Evolutionary conservation across 176 grass and related monocot species (phyloP).

Genomic region (Typha latifolia): DNA sequence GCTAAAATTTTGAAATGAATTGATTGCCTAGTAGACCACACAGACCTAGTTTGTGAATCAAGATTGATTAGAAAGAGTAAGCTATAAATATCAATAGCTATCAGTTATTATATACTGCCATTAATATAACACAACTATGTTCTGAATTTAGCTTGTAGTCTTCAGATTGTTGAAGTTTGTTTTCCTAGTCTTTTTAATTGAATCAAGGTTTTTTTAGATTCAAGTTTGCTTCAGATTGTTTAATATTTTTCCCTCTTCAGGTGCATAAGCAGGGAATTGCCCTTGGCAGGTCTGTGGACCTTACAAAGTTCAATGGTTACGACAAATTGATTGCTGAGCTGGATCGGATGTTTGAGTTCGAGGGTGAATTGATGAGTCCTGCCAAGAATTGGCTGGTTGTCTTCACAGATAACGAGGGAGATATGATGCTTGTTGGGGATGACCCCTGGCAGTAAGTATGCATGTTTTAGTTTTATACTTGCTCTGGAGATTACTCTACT

Average conservation of each 20-base stretch:
- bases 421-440: conserved; percentile 99
- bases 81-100: too few species aligned
- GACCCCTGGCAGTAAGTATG: conserved; percentile 80
- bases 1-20: too few species aligned
- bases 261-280: conserved; percentile 98
- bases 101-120: too few species aligned
- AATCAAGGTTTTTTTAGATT: conserved; percentile 6
- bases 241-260: conserved; percentile 25
- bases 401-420: conserved; percentile 81
- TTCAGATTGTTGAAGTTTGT: not conserved
- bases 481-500: not conserved
- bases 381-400: conserved; percentile 82
- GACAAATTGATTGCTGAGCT: conserved; percentile 56
- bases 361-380: conserved; percentile 49
- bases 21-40: too few species aligned
- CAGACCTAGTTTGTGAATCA: not conserved
- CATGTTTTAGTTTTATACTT: not conserved
- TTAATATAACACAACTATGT: too few species aligned
- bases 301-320: conserved; percentile 75
- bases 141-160: too few species aligned
- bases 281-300: conserved; percentile 83
- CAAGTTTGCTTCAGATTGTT: too few species aligned
- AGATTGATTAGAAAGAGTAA: not conserved
- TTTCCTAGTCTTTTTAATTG: not conserved
- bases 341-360: conserved; percentile 91